Evolutionary conservation across 495 filamentous ascomycete species (phyloP).

Genomic region (Letharia columbiana): DNA sequence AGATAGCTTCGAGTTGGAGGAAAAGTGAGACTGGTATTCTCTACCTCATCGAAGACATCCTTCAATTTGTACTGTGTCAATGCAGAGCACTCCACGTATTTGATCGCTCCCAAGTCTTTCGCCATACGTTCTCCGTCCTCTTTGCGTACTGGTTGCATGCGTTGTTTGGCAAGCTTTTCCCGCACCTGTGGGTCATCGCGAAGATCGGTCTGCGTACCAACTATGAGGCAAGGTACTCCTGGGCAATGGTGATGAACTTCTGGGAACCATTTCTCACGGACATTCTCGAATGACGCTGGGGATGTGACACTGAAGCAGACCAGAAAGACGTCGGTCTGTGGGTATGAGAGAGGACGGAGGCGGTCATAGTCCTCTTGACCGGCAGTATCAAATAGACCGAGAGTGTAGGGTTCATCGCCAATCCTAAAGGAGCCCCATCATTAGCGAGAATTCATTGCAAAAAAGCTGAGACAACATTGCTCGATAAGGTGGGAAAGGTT

Average conservation of each 20-base stretch:
- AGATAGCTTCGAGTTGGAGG: constrained; percentile 2
- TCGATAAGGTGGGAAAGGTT: neutral
- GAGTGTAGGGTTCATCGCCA: constrained; percentile 95
- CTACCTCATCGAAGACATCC: constrained; percentile 98
- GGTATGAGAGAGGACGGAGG: constrained; percentile 90
- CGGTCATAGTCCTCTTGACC: constrained; percentile 99
- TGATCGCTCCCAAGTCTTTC: constrained; percentile 89
- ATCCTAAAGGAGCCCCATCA: constrained; percentile 56
- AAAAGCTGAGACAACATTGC: neutral
- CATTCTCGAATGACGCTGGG: constrained; percentile 98
- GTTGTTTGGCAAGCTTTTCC: constrained; percentile 89
- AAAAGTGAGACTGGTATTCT: constrained; percentile 23
- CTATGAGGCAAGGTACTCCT: constrained; percentile 94
- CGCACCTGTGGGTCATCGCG: constrained; percentile 80
- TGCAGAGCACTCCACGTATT: constrained; percentile 97
- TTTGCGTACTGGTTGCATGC: constrained; percentile 83
- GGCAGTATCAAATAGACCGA: constrained; percentile 96
- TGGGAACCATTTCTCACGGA: constrained; percentile 97
- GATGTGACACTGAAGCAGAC: constrained; percentile 98
- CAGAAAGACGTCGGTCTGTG: constrained; percentile 97
- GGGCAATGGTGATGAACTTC: constrained; percentile 98
- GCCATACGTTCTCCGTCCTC: constrained; percentile 95
- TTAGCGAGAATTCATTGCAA: constrained; percentile 18
- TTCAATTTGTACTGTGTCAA: constrained; percentile 97
- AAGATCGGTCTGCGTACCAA: constrained; percentile 95